These are phyloP conservation scores for Leucosporidium scottii DNA, from an alignment of 768 basidiomycete genomes.

Conservation along the genomic window DNA sequence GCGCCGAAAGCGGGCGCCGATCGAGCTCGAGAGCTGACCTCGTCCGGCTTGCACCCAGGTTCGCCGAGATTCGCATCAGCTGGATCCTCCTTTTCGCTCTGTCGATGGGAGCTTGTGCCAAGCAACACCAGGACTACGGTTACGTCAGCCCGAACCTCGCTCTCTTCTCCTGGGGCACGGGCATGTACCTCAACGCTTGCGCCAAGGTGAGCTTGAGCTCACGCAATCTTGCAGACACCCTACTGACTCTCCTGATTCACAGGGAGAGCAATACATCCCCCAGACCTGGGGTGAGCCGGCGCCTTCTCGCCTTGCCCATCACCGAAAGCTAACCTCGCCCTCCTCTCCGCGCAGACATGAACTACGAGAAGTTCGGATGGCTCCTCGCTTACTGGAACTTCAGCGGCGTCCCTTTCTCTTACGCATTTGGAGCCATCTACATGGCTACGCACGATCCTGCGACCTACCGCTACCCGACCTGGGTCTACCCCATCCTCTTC, in stretches of 20 bases:
- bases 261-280: conserved; percentile 72
- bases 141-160: conserved; percentile 94
- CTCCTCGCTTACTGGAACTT: conserved; percentile 38
- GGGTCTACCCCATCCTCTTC: conserved; percentile 65
- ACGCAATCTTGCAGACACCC: neutral
- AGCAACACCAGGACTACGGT: conserved; percentile 87
- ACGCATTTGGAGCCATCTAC: conserved; percentile 94
- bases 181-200: conserved; percentile 96
- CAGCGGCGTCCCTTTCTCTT: conserved; percentile 89
- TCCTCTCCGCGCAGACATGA: conserved; percentile 54
- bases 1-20: too few species aligned
- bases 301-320: neutral
- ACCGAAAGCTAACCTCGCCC: neutral
- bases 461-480: conserved; percentile 76
- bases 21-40: neutral
- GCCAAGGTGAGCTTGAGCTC: conserved; percentile 1
- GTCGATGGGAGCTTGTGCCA: conserved; percentile 83
- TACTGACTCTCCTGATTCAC: neutral
- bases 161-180: conserved; percentile 91
- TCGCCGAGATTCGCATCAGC: conserved; percentile 58
- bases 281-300: conserved; percentile 76
- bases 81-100: conserved; percentile 96
- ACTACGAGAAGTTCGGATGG: conserved; percentile 67
- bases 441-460: conserved; percentile 91
- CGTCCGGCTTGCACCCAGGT: too few species aligned